Percentiles rank a stretch among this genome's conserved stretches.
These are phyloP conservation scores for Volutella citrinella DNA, from an alignment of 2,329 filamentous ascomycete species.

Conservation along the genomic window DNA sequence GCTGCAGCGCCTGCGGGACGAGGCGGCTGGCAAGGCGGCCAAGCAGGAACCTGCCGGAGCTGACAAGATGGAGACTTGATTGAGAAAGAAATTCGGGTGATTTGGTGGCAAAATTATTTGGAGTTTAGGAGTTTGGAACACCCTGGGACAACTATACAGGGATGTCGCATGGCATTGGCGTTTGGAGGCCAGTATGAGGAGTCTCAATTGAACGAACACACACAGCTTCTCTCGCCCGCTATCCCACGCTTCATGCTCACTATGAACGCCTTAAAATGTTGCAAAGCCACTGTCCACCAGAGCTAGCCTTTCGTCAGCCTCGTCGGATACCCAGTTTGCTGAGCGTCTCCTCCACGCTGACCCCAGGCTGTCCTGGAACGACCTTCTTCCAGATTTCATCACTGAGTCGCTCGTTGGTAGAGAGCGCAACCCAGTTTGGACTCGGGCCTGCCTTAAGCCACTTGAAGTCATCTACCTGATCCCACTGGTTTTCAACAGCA, in stretches of 20 bases:
- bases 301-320: no score
- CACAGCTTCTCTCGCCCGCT: no score
- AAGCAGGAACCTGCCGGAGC: slow-evolving; percentile 25
- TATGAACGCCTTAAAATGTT: no score
- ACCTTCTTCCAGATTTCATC: slow-evolving; percentile 67
- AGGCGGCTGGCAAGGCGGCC: slow-evolving; percentile 37
- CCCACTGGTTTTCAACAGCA: slow-evolving; percentile 66
- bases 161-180: slow-evolving; percentile 1
- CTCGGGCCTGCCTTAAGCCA: slow-evolving; percentile 86
- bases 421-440: slow-evolving; percentile 80
- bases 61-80: slow-evolving; percentile 43
- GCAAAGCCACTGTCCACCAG: no score
- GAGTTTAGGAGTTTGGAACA: no score
- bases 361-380: slow-evolving; percentile 60
- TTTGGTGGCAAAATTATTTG: no score
- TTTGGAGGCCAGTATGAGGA: slow-evolving; percentile 1
- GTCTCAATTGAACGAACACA: no score
- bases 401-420: slow-evolving; percentile 54
- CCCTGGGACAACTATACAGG: no score
- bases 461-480: slow-evolving; percentile 94
- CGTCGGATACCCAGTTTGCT: slow-evolving; percentile 43
- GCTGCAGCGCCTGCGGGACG: slow-evolving; percentile 49
- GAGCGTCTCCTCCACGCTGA: slow-evolving; percentile 65
- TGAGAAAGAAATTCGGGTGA: no score
- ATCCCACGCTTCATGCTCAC: no score